Evolutionary conservation across 441 rosid genomes (phyloP), one percentile per base, ranked within the genome.

Genomic region (Croton setiger): DNA sequence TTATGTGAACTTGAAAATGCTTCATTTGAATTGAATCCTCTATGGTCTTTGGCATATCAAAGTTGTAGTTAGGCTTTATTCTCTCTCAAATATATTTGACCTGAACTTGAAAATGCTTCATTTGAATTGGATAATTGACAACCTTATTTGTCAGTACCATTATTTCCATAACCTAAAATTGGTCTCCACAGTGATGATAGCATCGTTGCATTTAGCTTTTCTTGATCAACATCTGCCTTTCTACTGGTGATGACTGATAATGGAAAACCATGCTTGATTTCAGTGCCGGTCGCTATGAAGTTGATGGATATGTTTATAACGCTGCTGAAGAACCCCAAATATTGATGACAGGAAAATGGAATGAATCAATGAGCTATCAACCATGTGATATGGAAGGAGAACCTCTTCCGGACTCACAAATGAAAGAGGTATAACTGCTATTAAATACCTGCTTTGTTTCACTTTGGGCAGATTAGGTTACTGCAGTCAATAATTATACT

Each of bases 261-360:
- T 23, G 36, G 35, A 55, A 36, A 27, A 4, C 13, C 12, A 11
- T 55, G 37, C 60, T 51, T 55, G 37, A 53, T 75, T 73, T 70
- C 90, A 93, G 99, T 68, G 80, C 99, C 82, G 97, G 98, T 69
- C 96, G 99, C 43, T 96, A 87, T 78, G 98, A 96, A 80, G 97
- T 96, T 74, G 97, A 96, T 70, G 99, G 99, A 63, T 96, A 96
- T 72, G 96, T 93, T 35, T 96, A 91, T 57, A 87, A 88, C 76
- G 85, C 94, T 17, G 75, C 84, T 44, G 98, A 95, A 88, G 97
- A 95, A 75, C 99, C 99, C 51, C 87, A 95, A 85, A 80, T 95
- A 49, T 69, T 96, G 85, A 89, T 93, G 94, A 96, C 98, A 11
- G 99, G 99, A 52, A 96, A 96, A 78, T 96, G 97, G 98, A 93